These are phyloP conservation scores for Karstenula rhodostoma DNA, from an alignment of 2,329 filamentous ascomycete genomes.

Conservation along the genomic window DNA sequence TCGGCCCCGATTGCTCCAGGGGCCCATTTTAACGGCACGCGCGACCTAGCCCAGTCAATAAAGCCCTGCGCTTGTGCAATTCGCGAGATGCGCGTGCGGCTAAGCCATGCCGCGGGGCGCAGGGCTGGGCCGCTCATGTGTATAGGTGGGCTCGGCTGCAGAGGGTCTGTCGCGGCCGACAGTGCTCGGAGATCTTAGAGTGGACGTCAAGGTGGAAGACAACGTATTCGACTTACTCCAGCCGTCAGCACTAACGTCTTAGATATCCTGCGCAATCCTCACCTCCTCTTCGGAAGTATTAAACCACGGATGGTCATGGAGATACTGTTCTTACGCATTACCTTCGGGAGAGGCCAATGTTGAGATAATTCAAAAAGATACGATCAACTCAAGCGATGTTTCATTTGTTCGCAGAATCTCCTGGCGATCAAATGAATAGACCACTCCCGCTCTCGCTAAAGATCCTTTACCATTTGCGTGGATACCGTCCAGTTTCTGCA, in stretches of 20 bases:
- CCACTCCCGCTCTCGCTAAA: too few species aligned
- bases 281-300: conserved; percentile 21
- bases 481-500: too few species aligned
- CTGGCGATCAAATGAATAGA: too few species aligned
- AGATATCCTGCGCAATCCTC: conserved; percentile 21
- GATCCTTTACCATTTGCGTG: too few species aligned
- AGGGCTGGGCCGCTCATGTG: conserved; percentile 1
- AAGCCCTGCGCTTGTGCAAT: neutral
- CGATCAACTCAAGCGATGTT: too few species aligned
- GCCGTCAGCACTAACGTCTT: conserved; percentile 16
- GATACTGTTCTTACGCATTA: too few species aligned
- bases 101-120: neutral
- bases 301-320: conserved; percentile 21
- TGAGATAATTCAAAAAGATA: neutral
- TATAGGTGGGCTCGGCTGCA: neutral
- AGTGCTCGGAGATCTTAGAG: too few species aligned
- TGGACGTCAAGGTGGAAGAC: too few species aligned
- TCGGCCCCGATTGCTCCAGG: neutral
- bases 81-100: neutral
- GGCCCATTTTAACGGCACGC: neutral
- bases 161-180: too few species aligned
- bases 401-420: too few species aligned
- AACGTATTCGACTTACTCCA: too few species aligned
- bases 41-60: neutral
- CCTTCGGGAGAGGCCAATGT: too few species aligned